These are phyloP conservation scores for Sugiyamaella chiloensis DNA, from an alignment of 805 yeast genomes.

Conservation along the genomic window DNA sequence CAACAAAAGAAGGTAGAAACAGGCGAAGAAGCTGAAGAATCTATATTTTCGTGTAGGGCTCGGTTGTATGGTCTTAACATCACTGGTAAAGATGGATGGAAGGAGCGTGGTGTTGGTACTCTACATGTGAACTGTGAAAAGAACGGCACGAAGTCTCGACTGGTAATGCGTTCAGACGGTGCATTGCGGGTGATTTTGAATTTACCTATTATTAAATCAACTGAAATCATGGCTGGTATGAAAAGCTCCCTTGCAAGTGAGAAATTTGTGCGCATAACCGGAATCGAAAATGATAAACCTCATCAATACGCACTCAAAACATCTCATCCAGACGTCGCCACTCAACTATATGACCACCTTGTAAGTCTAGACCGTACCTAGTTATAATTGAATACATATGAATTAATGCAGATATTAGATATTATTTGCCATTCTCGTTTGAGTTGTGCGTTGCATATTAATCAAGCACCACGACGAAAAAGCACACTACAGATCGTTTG, in stretches of 20 bases:
- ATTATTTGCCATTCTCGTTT: neutral
- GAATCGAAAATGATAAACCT: constrained; percentile 63
- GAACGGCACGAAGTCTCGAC: constrained; percentile 47
- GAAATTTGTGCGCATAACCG: constrained; percentile 73
- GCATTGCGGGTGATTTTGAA: constrained; percentile 79
- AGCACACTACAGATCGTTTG: constrained; percentile 86
- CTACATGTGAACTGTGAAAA: constrained; percentile 64
- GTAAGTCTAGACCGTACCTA: too few relatives aligned
- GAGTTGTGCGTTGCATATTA: neutral
- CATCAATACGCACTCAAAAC: constrained; percentile 80
- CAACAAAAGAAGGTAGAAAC: constrained; percentile 51
- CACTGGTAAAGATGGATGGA: constrained; percentile 78
- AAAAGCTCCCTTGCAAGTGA: constrained; percentile 81
- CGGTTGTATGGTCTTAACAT: constrained; percentile 75
- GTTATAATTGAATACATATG: too few relatives aligned
- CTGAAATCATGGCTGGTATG: constrained; percentile 73
- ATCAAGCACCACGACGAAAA: constrained; percentile 37
- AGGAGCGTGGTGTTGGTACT: constrained; percentile 88
- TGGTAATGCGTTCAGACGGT: constrained; percentile 91
- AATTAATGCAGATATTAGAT: too few relatives aligned
- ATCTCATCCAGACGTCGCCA: constrained; percentile 57
- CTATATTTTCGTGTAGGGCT: constrained; percentile 65
- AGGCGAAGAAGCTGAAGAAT: constrained; percentile 85
- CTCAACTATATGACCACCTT: constrained; percentile 44
- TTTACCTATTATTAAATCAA: constrained; percentile 57